Base-by-base conservation (phyloP, 2,329 filamentous ascomycete species). In the Neodidymelliopsis sp. region DNA sequence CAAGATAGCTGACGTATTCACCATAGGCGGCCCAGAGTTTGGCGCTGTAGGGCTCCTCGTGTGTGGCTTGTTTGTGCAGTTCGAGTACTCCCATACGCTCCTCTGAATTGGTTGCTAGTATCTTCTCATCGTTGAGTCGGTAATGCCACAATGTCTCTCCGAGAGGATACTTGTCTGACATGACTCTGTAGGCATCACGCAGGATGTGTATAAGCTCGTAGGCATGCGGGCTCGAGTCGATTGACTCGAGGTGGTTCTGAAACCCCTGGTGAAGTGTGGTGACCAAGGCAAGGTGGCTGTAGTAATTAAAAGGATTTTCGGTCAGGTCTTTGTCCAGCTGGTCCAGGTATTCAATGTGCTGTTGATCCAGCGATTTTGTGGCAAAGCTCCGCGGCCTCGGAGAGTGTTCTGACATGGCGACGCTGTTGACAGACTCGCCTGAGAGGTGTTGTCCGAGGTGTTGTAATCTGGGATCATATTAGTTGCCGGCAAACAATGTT, bases 111-210 rank as follows among this genome's bases (percentile, higher is more conserved):
- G 66, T 77, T 68, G 66, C 87, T 77, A 74, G 78, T 75, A 72
- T 81, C 77, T 81, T 83, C 60, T 88, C 83, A 71, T 92, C 89
- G 54, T 89, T 84, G 57, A 93, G 81, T 73, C 88, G 89, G 61
- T 88, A 87, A 59, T 88, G 74, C 89, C 89, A 94, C 69, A 82
- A 82, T 49, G 88, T 84, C 76, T 94, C 89, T 63, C 88, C 88
- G 59, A 91, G 79, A 34, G 88, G 86, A 59, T 86, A 87, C 15
- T 84, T 78, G 41, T 80, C 79, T 57, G 84, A 80, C 79, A 87
- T 84, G 43, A 79, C 78, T 59, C 82, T 79, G 49, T 84, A 79
- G 4, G 78, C 77, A 56, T 78, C 74, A 24, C 75, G 76, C 22
- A 81, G 63, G 22, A 79, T 74, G 9, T 69, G 61, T 1, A 80